Conservation (phyloP, 2,329 filamentous ascomycete genomes). For the Fusarium sacchari region DNA sequence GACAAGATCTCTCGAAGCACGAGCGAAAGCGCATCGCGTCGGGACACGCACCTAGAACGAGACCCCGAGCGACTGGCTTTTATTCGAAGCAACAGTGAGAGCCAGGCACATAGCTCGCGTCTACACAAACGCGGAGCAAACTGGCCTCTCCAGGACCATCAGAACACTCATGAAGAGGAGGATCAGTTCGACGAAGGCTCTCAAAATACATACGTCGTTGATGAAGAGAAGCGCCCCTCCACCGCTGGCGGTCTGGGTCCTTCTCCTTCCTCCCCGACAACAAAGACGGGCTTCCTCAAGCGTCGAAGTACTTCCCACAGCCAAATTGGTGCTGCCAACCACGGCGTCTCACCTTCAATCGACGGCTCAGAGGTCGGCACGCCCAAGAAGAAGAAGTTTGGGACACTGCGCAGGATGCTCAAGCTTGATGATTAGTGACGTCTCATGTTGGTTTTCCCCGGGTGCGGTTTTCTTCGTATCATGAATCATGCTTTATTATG, state of each 20-base stretch:
- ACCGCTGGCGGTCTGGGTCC: conserved; percentile 47
- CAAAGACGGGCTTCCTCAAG: conserved; percentile 48
- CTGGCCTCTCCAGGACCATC: conserved; percentile 49
- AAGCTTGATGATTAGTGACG: conserved; percentile 55
- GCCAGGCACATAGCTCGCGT: conserved; percentile 31
- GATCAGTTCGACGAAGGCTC: conserved; percentile 40
- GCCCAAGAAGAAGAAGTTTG: conserved; percentile 73
- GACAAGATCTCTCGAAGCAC: conserved; percentile 65
- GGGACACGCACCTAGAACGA: conserved; percentile 71
- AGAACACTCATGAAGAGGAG: conserved; percentile 47
- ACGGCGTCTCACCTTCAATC: conserved; percentile 4
- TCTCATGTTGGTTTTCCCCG: not conserved
- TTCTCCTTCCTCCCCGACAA: conserved; percentile 43
- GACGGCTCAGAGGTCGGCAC: conserved; percentile 24
- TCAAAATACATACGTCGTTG: conserved; percentile 39
- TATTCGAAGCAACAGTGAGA: conserved; percentile 53
- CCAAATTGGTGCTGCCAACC: conserved; percentile 33
- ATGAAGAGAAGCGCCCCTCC: conserved; percentile 46
- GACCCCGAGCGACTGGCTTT: conserved; percentile 62
- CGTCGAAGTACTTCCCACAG: conserved; percentile 52
- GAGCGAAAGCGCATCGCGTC: conserved; percentile 67
- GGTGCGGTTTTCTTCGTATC: not conserved
- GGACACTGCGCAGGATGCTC: conserved; percentile 72
- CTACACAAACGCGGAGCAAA: conserved; percentile 45
- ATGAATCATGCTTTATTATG: not conserved